Conservation (phyloP, 129 eudicot species). For the Solidago caesia region DNA sequence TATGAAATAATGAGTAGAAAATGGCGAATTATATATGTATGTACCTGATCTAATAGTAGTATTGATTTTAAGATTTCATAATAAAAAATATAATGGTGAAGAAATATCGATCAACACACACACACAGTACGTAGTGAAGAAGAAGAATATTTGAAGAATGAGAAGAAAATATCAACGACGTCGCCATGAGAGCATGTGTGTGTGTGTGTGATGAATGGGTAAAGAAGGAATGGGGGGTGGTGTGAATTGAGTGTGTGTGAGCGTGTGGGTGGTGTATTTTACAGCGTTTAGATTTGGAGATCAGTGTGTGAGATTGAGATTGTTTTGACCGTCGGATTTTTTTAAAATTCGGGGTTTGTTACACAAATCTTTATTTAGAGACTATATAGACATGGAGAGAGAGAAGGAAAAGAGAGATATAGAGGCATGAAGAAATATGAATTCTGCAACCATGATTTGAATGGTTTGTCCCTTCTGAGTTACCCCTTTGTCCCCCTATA, state of each 20-base stretch:
- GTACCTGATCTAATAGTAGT: conserved; percentile 46
- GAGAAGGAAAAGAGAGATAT: not conserved
- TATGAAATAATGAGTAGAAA: not conserved
- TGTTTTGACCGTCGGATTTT: conserved; percentile 37
- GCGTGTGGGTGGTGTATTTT: conserved; percentile 29
- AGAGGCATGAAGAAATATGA: not conserved
- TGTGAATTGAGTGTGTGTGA: not conserved
- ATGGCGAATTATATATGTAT: conserved; percentile 8
- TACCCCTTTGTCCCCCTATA: conserved; percentile 45
- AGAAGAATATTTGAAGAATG: not conserved
- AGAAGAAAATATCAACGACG: not conserved
- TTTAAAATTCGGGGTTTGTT: conserved; percentile 29
- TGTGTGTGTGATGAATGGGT: conserved; percentile 2
- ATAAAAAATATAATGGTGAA: not conserved
- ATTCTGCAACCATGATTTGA: conserved; percentile 29
- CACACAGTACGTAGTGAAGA: not conserved
- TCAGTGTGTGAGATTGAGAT: not conserved
- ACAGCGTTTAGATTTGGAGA: conserved; percentile 28
- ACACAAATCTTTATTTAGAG: not conserved
- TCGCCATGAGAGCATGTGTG: conserved; percentile 27
- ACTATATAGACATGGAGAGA: not conserved
- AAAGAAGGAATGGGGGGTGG: not conserved
- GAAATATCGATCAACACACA: not conserved
- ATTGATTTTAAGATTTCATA: conserved; percentile 36
- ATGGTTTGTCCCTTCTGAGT: conserved; percentile 34